A percentile compares a stretch with the other conserved stretches of the same genome.
These are phyloP conservation scores for Pleurotus giganteus DNA, from an alignment of 768 basidiomycete genomes.

Conservation along the genomic window DNA sequence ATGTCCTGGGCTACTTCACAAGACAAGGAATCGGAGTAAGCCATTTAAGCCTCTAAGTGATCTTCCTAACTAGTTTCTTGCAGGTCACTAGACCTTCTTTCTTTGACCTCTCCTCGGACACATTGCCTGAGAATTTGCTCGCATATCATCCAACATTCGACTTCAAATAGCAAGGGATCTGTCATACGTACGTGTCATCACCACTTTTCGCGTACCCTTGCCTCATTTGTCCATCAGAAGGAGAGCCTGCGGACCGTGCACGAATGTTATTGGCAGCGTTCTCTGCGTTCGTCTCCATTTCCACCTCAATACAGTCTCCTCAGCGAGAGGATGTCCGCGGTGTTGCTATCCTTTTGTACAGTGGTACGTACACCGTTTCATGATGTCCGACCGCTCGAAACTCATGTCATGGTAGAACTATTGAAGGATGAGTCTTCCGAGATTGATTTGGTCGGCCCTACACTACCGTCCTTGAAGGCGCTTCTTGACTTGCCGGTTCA, in stretches of 20 bases:
- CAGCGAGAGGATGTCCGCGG: constrained; percentile 76
- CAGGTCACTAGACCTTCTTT: constrained; percentile 34
- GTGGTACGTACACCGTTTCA: constrained; percentile 43
- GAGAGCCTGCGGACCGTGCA: constrained; percentile 53
- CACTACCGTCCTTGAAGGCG: constrained; percentile 74
- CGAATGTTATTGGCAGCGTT: constrained; percentile 66
- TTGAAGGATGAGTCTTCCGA: constrained; percentile 84
- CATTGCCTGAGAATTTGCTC: constrained; percentile 85
- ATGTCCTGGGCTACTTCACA: constrained; percentile 52
- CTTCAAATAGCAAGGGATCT: constrained; percentile 51
- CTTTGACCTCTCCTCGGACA: constrained; percentile 43
- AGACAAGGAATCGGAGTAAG: constrained; percentile 16
- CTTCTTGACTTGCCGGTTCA: constrained; percentile 57
- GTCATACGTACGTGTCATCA: constrained; percentile 43
- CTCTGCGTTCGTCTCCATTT: constrained; percentile 57
- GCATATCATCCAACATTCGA: constrained; percentile 72
- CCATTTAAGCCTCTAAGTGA: constrained; percentile 15
- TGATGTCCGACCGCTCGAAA: constrained; percentile 9
- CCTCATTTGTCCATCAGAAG: constrained; percentile 35
- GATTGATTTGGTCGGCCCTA: constrained; percentile 77
- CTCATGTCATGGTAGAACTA: constrained; percentile 47
- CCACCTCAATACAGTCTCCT: constrained; percentile 36
- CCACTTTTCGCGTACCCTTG: neutral
- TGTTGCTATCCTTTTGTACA: constrained; percentile 76
- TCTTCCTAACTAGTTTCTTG: neutral